Base-by-base conservation (phyloP, 1,284 basidiomycete species). In the Marasmius oreades region DNA sequence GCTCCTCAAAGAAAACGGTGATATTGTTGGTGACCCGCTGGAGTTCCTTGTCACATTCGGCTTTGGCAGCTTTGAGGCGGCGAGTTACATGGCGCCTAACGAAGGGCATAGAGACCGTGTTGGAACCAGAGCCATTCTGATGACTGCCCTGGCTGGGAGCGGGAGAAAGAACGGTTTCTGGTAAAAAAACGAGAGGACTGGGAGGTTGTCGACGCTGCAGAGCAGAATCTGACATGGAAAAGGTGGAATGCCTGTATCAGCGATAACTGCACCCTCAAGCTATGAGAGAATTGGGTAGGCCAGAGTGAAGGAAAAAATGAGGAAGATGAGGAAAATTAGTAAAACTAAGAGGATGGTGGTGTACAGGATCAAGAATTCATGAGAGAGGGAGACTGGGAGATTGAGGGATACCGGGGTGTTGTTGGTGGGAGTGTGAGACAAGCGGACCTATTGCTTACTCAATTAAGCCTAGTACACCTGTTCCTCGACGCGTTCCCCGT, bases 11-110 rank as follows among this genome's bases (percentile, higher is more conserved):
- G 74, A 93, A 98, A 28, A 85, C 74, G 59, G 95, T 96, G 77
- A 99, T 95, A 57, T 88, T 92, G 69, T 92, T 88, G 54, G 96
- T 92, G 66, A 98, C 92, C 64, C 92, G 88, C 67, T 89, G 86
- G 11, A 99, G 82, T 67, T 97, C 94, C 74, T 91, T 91, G 81
- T 99, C 95, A 77, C 96, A 99, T 63, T 92, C 90, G 55, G 90
- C 86, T 77, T 99, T 99, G 57, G 96, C 95, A 1, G 89, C 89
- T 71, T 90, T 91, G 70, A 98, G 86, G 55, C 96, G 89, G 64
- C 94, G 86, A 48, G 92, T 93, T 66, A 98, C 93, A 76, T 98
- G 95, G 58, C 93, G 85, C 55, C 92, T 82, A 59, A 98, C 95
- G 65, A 95, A 96, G 45, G 92, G 88, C 88, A 91, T 92, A 55